Conservation (phyloP, 768 basidiomycete species). For the Psilocybe sp. region DNA sequence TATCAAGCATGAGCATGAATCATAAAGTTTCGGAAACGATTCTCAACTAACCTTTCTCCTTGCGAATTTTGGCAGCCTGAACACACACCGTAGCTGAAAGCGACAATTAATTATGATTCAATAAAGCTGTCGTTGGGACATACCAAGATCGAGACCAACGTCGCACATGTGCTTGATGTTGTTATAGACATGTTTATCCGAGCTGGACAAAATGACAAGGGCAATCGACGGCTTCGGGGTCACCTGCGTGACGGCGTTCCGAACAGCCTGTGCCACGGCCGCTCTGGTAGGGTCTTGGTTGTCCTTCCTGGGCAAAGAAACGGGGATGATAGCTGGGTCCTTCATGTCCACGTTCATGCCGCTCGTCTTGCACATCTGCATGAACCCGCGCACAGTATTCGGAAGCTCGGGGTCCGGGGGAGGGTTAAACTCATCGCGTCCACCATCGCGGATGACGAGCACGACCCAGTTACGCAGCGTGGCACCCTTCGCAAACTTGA, state of each 20-base stretch:
- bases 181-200: constrained; percentile 75
- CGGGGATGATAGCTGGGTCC: constrained; percentile 36
- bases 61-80: constrained; percentile 68
- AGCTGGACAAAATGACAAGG: constrained; percentile 63
- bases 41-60: constrained; percentile 45
- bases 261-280: constrained; percentile 45
- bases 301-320: constrained; percentile 47
- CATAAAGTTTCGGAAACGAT: constrained; percentile 22
- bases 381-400: constrained; percentile 48
- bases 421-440: constrained; percentile 57
- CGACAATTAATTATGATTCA: not conserved
- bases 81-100: constrained; percentile 66
- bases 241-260: constrained; percentile 35
- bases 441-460: constrained; percentile 60
- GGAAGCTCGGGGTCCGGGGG: constrained; percentile 52
- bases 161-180: constrained; percentile 76
- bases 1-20: constrained; percentile 19
- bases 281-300: constrained; percentile 54
- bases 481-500: constrained; percentile 61
- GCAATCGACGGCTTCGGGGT: constrained; percentile 52
- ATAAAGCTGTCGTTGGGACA: constrained; percentile 9
- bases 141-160: constrained; percentile 56
- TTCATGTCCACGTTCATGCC: constrained; percentile 53
- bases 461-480: constrained; percentile 64
- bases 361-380: constrained; percentile 55